Conservation (phyloP, 2,329 filamentous ascomycete species). For the Penicillium sp. region DNA sequence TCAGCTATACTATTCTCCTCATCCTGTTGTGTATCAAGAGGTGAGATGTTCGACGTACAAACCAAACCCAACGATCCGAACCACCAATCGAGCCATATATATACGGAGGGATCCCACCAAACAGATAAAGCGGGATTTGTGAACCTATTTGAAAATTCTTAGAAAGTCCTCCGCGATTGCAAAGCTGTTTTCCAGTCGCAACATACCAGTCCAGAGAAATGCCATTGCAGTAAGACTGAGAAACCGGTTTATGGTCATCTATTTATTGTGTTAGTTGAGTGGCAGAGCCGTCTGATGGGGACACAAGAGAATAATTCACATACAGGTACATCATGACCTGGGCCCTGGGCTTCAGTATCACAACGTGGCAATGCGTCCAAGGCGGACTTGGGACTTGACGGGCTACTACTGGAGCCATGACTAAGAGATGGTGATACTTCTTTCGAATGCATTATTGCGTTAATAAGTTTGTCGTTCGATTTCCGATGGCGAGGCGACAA, state of each 20-base stretch:
- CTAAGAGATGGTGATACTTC: not conserved
- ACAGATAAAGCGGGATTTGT: slow-evolving; percentile 56
- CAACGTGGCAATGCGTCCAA: slow-evolving; percentile 1
- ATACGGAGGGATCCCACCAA: slow-evolving; percentile 49
- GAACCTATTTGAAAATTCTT: slow-evolving; percentile 1
- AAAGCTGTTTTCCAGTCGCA: not conserved
- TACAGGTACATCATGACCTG: slow-evolving; percentile 3
- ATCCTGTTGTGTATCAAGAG: not conserved
- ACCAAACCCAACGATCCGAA: slow-evolving; percentile 59
- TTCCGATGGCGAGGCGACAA: not conserved
- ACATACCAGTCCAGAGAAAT: slow-evolving; percentile 57
- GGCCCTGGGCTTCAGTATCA: not conserved
- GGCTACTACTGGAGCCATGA: not conserved
- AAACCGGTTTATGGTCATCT: slow-evolving; percentile 50
- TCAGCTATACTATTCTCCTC: not conserved
- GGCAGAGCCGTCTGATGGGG: not conserved
- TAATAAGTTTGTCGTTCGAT: not conserved
- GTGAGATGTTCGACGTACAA: slow-evolving; percentile 32
- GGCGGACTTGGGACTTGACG: slow-evolving; percentile 8
- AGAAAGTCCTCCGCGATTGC: not conserved
- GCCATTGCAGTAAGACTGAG: slow-evolving; percentile 57
- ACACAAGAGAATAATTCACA: not conserved
- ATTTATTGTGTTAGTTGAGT: slow-evolving; percentile 20
- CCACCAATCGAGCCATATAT: slow-evolving; percentile 61
- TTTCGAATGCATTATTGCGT: slow-evolving; percentile 3